Base-by-base conservation (phyloP, 306 rosid species). In the Cicer pinnatifidum region DNA sequence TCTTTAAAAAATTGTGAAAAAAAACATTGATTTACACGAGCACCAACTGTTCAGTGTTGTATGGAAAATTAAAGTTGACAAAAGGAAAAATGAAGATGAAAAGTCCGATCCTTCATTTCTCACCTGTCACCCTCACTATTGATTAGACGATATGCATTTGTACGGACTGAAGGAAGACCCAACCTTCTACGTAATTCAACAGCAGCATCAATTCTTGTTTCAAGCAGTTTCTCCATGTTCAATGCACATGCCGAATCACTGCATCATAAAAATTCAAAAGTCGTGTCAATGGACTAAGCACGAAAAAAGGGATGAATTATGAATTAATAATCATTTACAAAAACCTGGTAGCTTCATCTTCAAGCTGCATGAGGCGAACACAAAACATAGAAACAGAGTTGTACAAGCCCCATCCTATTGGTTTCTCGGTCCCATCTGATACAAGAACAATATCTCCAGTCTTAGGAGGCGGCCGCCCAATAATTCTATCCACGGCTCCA, bases 91-190 rank as follows among this genome's bases (percentile, higher is more conserved):
- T 23, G n/a, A 28, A 10, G 44, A 50, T 28, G 54, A 67, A 52
- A 66, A 72, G 17, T 61, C 46, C 46, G 51, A 40, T 39, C 67
- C 37, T 37, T 43, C 71, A 15, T 72, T 67, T 44, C 74, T 67
- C 50, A 94, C 97, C 98, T 89, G 82, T 94, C 97, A 54, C 96
- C 98, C 81, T 94, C 97, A 61, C 98, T 88, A 69, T 91, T 94
- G 70, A 94, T 82, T 20, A 94, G 88, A 73, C 92, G 97, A 76
- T 83, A 94, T 11, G 88, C 92, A 83, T 89, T 89, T 33, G 98
- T 94, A 69, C 67, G 69, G 48, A 80, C 88, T 5, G 96, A 88
- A 45, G 97, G 97, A 83, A 91, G 92, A 60, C 89, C 89, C 91
- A 94, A 79, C 84, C 84, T 87, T 77, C 72, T 82, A 28, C 97